Evolutionary conservation across 2,329 filamentous ascomycete genomes (phyloP).

Genomic region (Rosellinia necatrix): DNA sequence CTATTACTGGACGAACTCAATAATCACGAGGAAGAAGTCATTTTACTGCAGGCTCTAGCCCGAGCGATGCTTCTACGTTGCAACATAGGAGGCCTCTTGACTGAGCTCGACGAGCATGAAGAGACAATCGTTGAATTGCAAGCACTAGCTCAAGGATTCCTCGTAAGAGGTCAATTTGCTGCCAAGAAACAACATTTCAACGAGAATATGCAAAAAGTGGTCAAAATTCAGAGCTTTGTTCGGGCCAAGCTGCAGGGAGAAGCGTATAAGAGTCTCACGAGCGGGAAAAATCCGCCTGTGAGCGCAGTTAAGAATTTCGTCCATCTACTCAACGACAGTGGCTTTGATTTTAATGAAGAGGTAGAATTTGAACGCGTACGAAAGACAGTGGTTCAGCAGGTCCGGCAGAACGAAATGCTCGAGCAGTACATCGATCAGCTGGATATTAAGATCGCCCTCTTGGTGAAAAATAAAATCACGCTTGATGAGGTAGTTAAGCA

Average conservation of each 20-base stretch:
- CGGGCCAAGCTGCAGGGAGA: constrained; percentile 94
- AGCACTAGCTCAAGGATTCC: constrained; percentile 70
- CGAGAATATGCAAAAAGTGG: constrained; percentile 97
- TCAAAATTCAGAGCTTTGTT: constrained; percentile 98
- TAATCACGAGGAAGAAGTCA: constrained; percentile 68
- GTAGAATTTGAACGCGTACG: constrained; percentile 94
- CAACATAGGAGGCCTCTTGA: constrained; percentile 73
- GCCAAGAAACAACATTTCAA: constrained; percentile 89
- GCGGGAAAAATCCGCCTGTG: constrained; percentile 94
- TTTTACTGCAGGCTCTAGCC: constrained; percentile 73
- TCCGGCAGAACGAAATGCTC: constrained; percentile 93
- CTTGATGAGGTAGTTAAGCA: constrained; percentile 97
- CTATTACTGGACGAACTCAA: constrained; percentile 72
- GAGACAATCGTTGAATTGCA: constrained; percentile 77
- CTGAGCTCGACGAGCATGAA: constrained; percentile 81
- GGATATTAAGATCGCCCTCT: constrained; percentile 96
- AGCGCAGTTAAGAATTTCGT: constrained; percentile 98
- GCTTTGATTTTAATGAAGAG: constrained; percentile 98
- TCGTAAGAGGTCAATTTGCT: constrained; percentile 75
- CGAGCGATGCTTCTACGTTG: constrained; percentile 80
- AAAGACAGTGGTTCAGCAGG: constrained; percentile 96
- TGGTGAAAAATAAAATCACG: constrained; percentile 99
- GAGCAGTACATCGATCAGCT: constrained; percentile 98
- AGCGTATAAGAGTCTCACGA: constrained; percentile 96
- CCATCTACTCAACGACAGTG: constrained; percentile 94